phyloP scores from a whole-genome alignment of 805 yeast species.

The Schwanniomyces pseudopolymorphus region DNA sequence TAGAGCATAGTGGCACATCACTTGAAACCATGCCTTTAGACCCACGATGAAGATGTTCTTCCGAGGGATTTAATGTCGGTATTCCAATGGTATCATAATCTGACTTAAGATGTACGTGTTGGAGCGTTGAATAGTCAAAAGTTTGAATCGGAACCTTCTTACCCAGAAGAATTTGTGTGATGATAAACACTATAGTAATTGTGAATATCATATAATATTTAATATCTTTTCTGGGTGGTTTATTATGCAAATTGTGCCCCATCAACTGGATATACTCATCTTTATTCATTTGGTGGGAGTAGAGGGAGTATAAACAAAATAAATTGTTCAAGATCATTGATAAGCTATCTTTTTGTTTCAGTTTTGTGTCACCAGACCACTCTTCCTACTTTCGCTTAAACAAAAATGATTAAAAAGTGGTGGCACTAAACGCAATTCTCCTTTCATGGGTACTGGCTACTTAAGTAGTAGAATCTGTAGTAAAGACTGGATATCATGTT shows the following conservation, averaged over 20 bases:
- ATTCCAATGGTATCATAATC: conserved; percentile 17
- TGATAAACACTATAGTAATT: not conserved
- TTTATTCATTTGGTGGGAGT: not conserved
- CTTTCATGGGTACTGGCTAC: no score
- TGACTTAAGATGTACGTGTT: not conserved
- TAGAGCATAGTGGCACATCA: conserved; percentile 64
- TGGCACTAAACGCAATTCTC: not conserved
- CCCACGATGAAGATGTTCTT: conserved; percentile 39
- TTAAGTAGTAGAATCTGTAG: no score
- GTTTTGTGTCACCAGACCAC: not conserved
- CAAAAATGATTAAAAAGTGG: not conserved
- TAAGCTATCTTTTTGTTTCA: not conserved
- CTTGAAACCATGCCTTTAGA: conserved; percentile 62
- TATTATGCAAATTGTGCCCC: not conserved
- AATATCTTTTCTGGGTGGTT: not conserved
- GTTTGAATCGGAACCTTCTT: conserved; percentile 11
- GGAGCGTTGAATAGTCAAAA: not conserved
- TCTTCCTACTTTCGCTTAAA: not conserved
- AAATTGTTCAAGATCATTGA: not conserved
- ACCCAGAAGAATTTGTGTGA: not conserved
- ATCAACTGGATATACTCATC: not conserved
- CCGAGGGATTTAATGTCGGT: conserved; percentile 46
- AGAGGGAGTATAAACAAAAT: not conserved
- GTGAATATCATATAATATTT: not conserved
- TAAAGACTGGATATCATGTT: no score